These are phyloP conservation scores for Aspergillus diversus DNA, from an alignment of 495 filamentous ascomycete species.

Conservation along the genomic window DNA sequence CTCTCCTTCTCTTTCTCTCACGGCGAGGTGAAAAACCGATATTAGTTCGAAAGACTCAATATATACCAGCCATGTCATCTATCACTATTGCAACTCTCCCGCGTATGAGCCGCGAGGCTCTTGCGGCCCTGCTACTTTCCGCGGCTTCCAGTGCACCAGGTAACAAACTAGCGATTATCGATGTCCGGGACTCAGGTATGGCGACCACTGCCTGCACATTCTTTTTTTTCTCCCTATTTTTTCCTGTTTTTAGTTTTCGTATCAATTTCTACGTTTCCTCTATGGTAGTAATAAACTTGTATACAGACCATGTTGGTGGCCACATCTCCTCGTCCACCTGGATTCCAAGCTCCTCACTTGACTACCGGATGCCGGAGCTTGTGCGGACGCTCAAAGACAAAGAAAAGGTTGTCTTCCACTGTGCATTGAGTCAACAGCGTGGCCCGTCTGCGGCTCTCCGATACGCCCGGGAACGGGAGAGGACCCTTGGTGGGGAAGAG, in stretches of 20 bases:
- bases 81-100: slow-evolving; percentile 62
- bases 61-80: slow-evolving; percentile 49
- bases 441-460: slow-evolving; percentile 50
- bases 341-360: slow-evolving; percentile 72
- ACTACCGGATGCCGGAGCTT: slow-evolving; percentile 77
- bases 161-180: slow-evolving; percentile 72
- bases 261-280: not conserved
- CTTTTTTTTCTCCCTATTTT: not conserved
- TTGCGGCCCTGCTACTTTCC: slow-evolving; percentile 55
- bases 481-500: slow-evolving; percentile 36
- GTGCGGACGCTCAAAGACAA: slow-evolving; percentile 77
- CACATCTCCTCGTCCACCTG: slow-evolving; percentile 78
- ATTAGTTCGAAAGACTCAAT: too few relatives aligned
- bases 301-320: slow-evolving; percentile 83
- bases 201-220: not conserved
- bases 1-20: not conserved
- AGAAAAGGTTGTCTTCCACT: slow-evolving; percentile 90
- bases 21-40: too few relatives aligned
- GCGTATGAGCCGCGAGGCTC: slow-evolving; percentile 64
- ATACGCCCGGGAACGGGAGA: slow-evolving; percentile 48
- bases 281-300: not conserved
- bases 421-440: slow-evolving; percentile 88
- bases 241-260: not conserved
- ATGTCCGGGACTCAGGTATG: slow-evolving; percentile 83
- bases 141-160: slow-evolving; percentile 31